Percentiles rank a stretch among this genome's conserved stretches.
These are phyloP conservation scores for Boletus subparvulus DNA, from an alignment of 768 basidiomycete species.

Conservation along the genomic window DNA sequence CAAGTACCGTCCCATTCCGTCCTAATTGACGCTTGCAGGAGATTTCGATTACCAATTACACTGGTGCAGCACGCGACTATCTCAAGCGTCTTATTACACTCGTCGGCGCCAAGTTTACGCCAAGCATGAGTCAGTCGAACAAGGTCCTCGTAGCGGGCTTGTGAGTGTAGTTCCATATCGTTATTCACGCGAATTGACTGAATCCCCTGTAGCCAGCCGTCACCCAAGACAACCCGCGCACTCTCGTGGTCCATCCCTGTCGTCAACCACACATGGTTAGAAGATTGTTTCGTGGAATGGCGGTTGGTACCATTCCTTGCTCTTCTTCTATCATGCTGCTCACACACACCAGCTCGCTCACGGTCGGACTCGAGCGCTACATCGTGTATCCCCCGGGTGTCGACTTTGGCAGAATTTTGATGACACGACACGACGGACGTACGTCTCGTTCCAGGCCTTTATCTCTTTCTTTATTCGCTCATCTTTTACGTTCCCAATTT, in stretches of 20 bases:
- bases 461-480: neutral
- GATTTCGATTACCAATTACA: conserved; percentile 88
- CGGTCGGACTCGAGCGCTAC: conserved; percentile 65
- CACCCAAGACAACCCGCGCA: conserved; percentile 69
- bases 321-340: neutral
- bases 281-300: conserved; percentile 88
- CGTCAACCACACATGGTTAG: conserved; percentile 89
- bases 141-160: conserved; percentile 82
- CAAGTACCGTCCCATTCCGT: neutral
- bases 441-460: neutral
- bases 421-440: conserved; percentile 22
- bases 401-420: conserved; percentile 53
- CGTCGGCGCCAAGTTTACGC: conserved; percentile 80
- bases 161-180: conserved; percentile 44
- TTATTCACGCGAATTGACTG: neutral
- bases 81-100: conserved; percentile 76
- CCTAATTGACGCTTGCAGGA: conserved; percentile 41
- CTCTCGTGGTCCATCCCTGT: conserved; percentile 79
- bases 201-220: conserved; percentile 32
- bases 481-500: neutral
- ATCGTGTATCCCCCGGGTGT: conserved; percentile 65
- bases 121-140: conserved; percentile 75
- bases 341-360: conserved; percentile 41
- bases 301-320: conserved; percentile 24
- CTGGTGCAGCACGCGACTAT: conserved; percentile 83